Evolutionary conservation across 2,329 filamentous ascomycete species (phyloP), one percentile per base, ranked within the genome.

Genomic region (Beauveria sp.): DNA sequence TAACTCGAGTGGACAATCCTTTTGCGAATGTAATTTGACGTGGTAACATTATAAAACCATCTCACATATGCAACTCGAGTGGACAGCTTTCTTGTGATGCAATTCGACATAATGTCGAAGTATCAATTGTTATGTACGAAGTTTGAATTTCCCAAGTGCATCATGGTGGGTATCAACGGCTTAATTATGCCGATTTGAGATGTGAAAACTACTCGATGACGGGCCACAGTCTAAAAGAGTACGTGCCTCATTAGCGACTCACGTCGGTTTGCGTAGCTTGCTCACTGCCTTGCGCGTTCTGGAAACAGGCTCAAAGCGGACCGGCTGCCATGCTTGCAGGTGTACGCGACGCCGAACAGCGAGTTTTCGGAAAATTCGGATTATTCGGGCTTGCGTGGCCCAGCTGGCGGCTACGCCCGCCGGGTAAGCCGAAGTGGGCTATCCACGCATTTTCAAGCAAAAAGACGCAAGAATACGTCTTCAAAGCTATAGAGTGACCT

Each of bases 281-380:
- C 12, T n/a, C 1, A n/a, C 22, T 20, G 34, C 24, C 54, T 28
- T 14, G 18, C 37, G 12, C n/a, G 18, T 12, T 40, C 34, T 37
- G 26, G 16, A 5, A 43, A 26, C 5, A 47, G n/a, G 54, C 41
- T 18, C 26, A 22, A 20, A 40, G 40, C 5, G 28, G 28, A 30
- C 16, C 22, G 40, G 28, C 3, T 53, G 24, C 3, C 10, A 40
- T 47, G 41, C 50, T 22, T 53, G 50, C 40, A 46, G 28, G 16
- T n/a, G 24, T 20, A 16, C 30, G 14, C 48, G 40, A 47, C 37
- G 57, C 24, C 40, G 20, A 28, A 20, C 8, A 16, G 9, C 10
- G 18, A 44, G 37, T n/a, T 22, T 34, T 52, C 26, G 57, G 57
- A n/a, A 24, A 46, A 53, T 59, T 59, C 57, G 57, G 57, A 47